Base-by-base conservation (phyloP, 805 yeast species). In the Brettanomyces bruxellensis region DNA sequence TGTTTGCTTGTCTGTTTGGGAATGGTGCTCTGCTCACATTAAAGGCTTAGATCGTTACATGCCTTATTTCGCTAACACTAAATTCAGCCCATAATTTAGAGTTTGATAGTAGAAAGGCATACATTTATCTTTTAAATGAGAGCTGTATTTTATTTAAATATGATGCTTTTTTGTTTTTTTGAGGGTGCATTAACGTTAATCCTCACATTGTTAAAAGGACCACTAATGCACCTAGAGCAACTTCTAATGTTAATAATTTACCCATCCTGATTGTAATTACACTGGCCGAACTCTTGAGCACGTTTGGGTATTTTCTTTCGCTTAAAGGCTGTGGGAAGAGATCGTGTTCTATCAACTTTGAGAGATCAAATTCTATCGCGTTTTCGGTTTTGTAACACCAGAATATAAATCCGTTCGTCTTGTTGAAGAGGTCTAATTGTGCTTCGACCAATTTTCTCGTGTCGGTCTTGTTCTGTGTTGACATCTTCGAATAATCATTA, bases 301-400 rank as follows among this genome's bases (percentile, higher is more conserved):
- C 84, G 86, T 70, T 78, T 74, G 86, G 84, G 62, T 71, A 85
- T 57, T 71, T 65, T 66, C 96, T 80, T 53, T 71, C 79, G 46
- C 68, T 62, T 41, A 83, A 68, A 2, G 89, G 88, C 38, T 69
- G 73, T 1, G 90, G 90, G 63, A 83, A 76, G 42, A 83, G 58
- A 3, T 67, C 76, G 34, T 68, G 56, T 18, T 70, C 60, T 7
- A 76, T 71, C 53, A 83, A 67, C 45, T 71, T 64, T 46, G 66
- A 57, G 55, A 79, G 74, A 57, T 81, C 86, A 87, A 88, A 82
- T 58, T 81, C 87, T 22, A 76, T 65, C 1, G 85, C 76, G 46
- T 64, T 59, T 55, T 83, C 89, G 0, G 86, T 81, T 58, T 80
- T 81, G 66, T 72, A 81, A 54, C 79, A 78, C 89, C 88, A 83